Evolutionary conservation across 208 protist species (phyloP), one percentile per base, ranked within the genome.

Genomic region (Jaenimonas drosophilae): DNA sequence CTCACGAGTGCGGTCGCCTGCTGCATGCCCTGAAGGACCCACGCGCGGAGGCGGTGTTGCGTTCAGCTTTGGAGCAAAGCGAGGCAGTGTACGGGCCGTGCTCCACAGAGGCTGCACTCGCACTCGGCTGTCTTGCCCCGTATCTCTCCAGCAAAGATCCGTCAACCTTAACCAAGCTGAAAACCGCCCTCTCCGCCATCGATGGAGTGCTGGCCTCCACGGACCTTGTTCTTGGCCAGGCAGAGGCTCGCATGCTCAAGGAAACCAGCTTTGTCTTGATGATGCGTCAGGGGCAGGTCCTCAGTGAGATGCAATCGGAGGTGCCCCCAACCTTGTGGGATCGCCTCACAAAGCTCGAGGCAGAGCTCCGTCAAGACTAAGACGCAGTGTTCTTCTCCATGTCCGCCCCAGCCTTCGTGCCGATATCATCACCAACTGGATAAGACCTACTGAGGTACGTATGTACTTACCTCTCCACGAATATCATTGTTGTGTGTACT

Each of bases 231-330:
- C 64, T 80, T 2, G 65, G 70, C 14, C 56, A 44, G 37, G 80
- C 85, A 51, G 85, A 94, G 65, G 41, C 49, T 49, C 62, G 62
- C 6, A 94, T 94, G 85, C 29, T 85, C 34, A 59, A 56, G 38
- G 69, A 94, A 47, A 87, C 80, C 4, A 50, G 79, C 3, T 85
- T 83, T 53, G 78, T 89, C 23, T 36, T 94, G 17, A 53, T 81
- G 36, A 54, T 87, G 66, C 71, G 75, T 48, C 49, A 82, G 29
- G 74, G 70, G 9, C 77, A 90, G 53, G 80, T 88, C 12, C 41
- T 82, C 42, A 40, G 67, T 40, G 83, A 91, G 49, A 27, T 86
- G 42, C 49, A 54, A 3, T 20, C 63, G 40, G 33, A 33, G 4
- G 49, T 84, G 14, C 77, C 77, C 0, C 58, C 63, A 1, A 33